Base-by-base conservation (phyloP, 2,329 filamentous ascomycete genomes). In the Claviceps spartinae region DNA sequence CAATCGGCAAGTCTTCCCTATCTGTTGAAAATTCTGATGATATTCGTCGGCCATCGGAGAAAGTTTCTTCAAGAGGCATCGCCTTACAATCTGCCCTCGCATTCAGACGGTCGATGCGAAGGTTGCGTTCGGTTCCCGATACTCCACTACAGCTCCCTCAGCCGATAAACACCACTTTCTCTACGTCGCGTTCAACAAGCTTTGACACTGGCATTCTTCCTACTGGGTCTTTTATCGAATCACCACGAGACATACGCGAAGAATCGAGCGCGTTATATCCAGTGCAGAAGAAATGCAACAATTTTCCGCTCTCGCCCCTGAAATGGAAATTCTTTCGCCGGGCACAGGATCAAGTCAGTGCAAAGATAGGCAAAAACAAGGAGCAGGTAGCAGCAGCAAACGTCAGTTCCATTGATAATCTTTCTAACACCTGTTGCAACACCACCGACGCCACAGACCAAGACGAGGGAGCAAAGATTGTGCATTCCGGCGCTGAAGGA, bases 291-390 rank as follows among this genome's bases (percentile, higher is more conserved):
- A 83, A 82, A 62, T 63, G 79, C 22, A 70, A 72, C 22, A 82
- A 81, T 62, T 71, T 72, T 50, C 62, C 73, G 1, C 74, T 71
- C 44, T 79, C 77, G 26, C 78, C 79, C 24, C 72, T 76, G 7
- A 81, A 76, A 57, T 84, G 81, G 81, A 83, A 82, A 56, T 62
- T 83, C 13, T 83, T 84, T 57, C 73, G 79, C 48, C 72, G 78
- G 47, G 76, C 76, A 0, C 75, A 78, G 34, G 72, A 64, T 38
- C 67, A 71, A 43, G 59, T 70, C 2, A 61, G 63, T 49, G 59
- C 57, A 2, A 73, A 72, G 53, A 70, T 69, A 54, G 63, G 62
- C 16, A 60, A 67, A 5, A 67, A 70, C 24, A 61, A 65, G 7
- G 59, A 65, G 5, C 58, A 65, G 2, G 69, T 77, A n/a, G 61